phyloP scores from a whole-genome alignment of 768 basidiomycete species.

The Mycena olivaceomarginata region DNA sequence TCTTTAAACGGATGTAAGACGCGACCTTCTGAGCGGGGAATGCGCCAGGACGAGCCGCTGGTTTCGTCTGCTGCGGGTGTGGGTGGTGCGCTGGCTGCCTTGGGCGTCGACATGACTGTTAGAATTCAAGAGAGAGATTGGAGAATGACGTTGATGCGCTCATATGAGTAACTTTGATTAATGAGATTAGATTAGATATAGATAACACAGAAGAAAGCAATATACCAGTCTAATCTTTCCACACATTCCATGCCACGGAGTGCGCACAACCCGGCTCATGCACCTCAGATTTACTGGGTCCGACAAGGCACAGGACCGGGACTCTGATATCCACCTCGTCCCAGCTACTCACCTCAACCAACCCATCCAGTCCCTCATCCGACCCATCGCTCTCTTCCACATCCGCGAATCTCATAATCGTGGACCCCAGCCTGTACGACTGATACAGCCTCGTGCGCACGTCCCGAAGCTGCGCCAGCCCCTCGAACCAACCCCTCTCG shows the following conservation, averaged over 20 bases:
- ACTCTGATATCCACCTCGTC: constrained; percentile 45
- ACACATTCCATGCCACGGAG: constrained; percentile 57
- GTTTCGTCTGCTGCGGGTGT: constrained; percentile 2
- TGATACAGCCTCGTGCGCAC: constrained; percentile 65
- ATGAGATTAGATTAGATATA: constrained; percentile 28
- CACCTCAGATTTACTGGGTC: constrained; percentile 48
- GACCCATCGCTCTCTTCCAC: constrained; percentile 44
- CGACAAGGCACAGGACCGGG: constrained; percentile 66
- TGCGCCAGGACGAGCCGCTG: constrained; percentile 18
- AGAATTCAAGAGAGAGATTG: not conserved
- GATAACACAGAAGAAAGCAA: too few species aligned
- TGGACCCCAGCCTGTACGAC: constrained; percentile 67
- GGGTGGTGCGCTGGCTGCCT: constrained; percentile 24
- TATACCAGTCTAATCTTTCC: constrained; percentile 49
- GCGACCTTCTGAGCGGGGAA: constrained; percentile 59
- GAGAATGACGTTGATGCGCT: constrained; percentile 26
- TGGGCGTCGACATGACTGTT: constrained; percentile 34
- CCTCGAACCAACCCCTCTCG: constrained; percentile 78
- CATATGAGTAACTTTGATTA: not conserved
- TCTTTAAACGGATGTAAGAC: constrained; percentile 60
- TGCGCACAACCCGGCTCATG: constrained; percentile 66
- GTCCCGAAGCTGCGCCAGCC: constrained; percentile 71
- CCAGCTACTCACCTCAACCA: constrained; percentile 56
- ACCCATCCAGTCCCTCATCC: constrained; percentile 58
- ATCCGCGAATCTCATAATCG: constrained; percentile 63